These are phyloP conservation scores for Guyanaporus albipodus DNA, from an alignment of 768 basidiomycete genomes.

Conservation along the genomic window DNA sequence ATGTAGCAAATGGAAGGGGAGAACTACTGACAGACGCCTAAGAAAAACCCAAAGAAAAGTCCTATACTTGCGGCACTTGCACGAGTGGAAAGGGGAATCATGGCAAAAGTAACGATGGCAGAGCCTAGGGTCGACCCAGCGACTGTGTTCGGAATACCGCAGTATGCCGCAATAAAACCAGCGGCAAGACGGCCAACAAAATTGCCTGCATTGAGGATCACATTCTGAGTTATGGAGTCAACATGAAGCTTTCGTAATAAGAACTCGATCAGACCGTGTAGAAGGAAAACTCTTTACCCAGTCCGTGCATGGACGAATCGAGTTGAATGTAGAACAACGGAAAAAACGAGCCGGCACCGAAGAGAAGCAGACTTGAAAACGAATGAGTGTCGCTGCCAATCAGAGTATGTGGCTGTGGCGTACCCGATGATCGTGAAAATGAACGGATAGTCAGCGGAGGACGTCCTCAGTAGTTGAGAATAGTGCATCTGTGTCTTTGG, in stretches of 20 bases:
- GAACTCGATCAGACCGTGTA: constrained; percentile 40
- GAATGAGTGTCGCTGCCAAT: neutral
- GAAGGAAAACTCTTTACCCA: constrained; percentile 46
- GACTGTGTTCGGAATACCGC: constrained; percentile 45
- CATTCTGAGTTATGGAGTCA: constrained; percentile 23
- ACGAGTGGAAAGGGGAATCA: constrained; percentile 36
- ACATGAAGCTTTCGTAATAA: neutral
- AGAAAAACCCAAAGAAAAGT: constrained; percentile 46
- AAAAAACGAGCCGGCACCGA: constrained; percentile 20
- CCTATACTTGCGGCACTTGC: constrained; percentile 37
- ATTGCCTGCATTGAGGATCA: constrained; percentile 37
- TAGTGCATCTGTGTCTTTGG: constrained; percentile 10
- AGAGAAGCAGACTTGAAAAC: constrained; percentile 13
- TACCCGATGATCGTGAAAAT: constrained; percentile 25
- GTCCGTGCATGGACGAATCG: constrained; percentile 46
- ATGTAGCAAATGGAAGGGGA: neutral
- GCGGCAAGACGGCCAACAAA: constrained; percentile 36
- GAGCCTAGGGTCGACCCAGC: constrained; percentile 34
- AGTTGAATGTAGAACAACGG: constrained; percentile 54
- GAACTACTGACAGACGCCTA: constrained; percentile 38
- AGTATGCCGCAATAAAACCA: constrained; percentile 33
- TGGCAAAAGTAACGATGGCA: constrained; percentile 41
- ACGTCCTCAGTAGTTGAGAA: constrained; percentile 15
- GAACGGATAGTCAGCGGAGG: constrained; percentile 22
- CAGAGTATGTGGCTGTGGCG: neutral